Conservation (phyloP, 164 flowering plant species). For the Aristolochia fimbriata region DNA sequence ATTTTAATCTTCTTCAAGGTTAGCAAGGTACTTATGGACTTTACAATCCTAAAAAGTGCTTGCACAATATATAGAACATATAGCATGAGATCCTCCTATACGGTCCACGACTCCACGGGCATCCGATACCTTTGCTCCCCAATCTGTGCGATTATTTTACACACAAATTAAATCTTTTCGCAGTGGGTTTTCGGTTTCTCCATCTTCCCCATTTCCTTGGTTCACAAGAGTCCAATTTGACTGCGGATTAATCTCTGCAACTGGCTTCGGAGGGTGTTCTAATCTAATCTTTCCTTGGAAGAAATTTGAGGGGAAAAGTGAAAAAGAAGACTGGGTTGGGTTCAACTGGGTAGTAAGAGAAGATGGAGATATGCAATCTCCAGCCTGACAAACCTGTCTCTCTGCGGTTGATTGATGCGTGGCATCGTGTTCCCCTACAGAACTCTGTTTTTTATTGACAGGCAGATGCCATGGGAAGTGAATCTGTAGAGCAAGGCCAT, state of each 20-base stretch:
- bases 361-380: not conserved
- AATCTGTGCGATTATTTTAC: not conserved
- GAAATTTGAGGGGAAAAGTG: too few relatives aligned
- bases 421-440: constrained; percentile 1
- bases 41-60: too few relatives aligned
- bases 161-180: not conserved
- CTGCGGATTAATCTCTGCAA: too few relatives aligned
- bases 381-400: not conserved
- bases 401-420: not conserved
- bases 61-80: not conserved
- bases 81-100: not conserved
- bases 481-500: not conserved
- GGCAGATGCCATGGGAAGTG: not conserved
- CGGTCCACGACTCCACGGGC: not conserved
- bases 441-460: not conserved
- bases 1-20: too few relatives aligned
- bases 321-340: not conserved
- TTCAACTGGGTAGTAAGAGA: too few relatives aligned
- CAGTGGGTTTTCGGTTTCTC: not conserved
- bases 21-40: too few relatives aligned
- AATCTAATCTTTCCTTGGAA: too few relatives aligned
- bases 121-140: not conserved
- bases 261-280: too few relatives aligned
- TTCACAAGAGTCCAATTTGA: too few relatives aligned
- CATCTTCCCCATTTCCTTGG: too few relatives aligned